These are phyloP conservation scores for Postia placenta DNA, from an alignment of 768 basidiomycete genomes.

Conservation along the genomic window DNA sequence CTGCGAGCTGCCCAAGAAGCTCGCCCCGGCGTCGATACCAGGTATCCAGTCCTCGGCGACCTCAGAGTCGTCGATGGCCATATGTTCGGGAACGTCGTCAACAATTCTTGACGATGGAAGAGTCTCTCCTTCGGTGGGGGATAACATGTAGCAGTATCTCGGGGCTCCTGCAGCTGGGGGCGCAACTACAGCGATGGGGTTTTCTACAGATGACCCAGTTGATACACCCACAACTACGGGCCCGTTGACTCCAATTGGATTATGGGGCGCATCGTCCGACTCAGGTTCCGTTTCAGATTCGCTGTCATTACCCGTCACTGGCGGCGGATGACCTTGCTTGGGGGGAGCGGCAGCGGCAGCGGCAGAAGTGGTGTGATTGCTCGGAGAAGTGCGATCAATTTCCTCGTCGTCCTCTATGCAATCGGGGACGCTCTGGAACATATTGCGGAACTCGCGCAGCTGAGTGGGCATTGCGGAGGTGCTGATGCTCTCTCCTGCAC, in stretches of 20 bases:
- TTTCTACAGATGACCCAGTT: background rate
- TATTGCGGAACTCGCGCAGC: background rate
- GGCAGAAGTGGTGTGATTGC: background rate
- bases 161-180: background rate
- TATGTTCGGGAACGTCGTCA: background rate
- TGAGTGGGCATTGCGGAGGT: background rate
- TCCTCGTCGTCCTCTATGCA: background rate
- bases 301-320: slow-evolving; percentile 7
- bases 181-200: background rate
- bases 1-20: background rate
- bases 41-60: background rate
- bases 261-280: slow-evolving; percentile 17
- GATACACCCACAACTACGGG: background rate
- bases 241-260: background rate
- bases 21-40: background rate
- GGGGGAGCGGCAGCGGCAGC: background rate
- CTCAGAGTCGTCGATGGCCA: background rate
- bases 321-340: background rate
- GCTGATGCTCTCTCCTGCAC: background rate
- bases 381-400: background rate
- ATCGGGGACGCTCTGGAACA: background rate
- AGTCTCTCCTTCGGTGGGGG: background rate
- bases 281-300: slow-evolving; percentile 28
- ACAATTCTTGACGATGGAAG: background rate
- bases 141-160: background rate